These are phyloP conservation scores for Ceratocystis papillata DNA, from an alignment of 2,329 filamentous ascomycete species.

Conservation along the genomic window DNA sequence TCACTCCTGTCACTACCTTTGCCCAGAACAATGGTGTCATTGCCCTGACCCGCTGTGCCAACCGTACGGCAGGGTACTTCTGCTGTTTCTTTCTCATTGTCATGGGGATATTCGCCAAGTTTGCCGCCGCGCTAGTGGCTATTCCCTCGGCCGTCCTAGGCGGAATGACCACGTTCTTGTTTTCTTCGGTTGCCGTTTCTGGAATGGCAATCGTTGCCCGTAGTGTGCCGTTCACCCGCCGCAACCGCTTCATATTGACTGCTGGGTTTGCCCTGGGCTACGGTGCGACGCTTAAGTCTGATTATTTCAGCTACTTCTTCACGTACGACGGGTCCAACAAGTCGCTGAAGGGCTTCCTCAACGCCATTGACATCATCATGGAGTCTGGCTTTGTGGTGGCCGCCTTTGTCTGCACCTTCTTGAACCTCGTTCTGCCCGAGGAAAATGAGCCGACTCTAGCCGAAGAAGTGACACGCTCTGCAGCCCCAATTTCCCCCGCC, in stretches of 20 bases:
- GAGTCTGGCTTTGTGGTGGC: conserved; percentile 66
- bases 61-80: conserved; percentile 67
- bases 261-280: conserved; percentile 64
- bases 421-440: conserved; percentile 63
- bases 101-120: conserved; percentile 76
- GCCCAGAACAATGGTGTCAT: conserved; percentile 82
- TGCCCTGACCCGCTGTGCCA: conserved; percentile 68
- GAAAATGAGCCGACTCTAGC: conserved; percentile 54
- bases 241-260: conserved; percentile 73
- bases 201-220: conserved; percentile 66
- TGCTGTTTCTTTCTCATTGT: conserved; percentile 66
- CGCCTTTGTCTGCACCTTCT: conserved; percentile 57
- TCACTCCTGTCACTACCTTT: conserved; percentile 69
- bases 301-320: conserved; percentile 61
- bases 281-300: conserved; percentile 54
- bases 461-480: conserved; percentile 11
- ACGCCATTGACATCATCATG: conserved; percentile 63
- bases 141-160: conserved; percentile 59
- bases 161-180: conserved; percentile 72
- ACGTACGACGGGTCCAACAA: conserved; percentile 59
- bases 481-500: background rate
- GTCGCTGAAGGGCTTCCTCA: conserved; percentile 59
- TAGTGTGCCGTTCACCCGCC: conserved; percentile 60
- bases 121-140: conserved; percentile 65
- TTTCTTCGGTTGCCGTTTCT: conserved; percentile 63